phyloP scores from a whole-genome alignment of 2,329 filamentous ascomycete species.

The Aspergillus amoenus region DNA sequence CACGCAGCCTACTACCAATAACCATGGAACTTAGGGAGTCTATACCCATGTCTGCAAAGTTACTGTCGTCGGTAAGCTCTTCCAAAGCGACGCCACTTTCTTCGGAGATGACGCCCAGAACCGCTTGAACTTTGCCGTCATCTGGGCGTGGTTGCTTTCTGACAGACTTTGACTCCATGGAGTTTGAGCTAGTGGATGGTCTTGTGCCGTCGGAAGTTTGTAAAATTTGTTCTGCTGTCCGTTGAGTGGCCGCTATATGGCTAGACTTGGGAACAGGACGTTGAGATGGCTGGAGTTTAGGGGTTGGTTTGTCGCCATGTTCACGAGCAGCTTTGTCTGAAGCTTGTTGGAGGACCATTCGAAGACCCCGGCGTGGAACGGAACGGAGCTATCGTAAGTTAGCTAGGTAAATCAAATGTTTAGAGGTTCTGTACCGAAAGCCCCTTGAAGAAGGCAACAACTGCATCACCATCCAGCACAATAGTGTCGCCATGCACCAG shows the following conservation, averaged over 20 bases:
- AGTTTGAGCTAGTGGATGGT: background rate
- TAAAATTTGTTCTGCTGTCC: background rate
- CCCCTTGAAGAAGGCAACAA: conserved; percentile 21
- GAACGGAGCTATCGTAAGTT: conserved; percentile 17
- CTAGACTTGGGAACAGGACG: background rate
- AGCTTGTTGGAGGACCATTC: conserved; percentile 5
- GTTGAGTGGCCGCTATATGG: background rate
- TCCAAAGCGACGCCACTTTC: conserved; percentile 9
- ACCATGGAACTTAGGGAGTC: conserved; percentile 12
- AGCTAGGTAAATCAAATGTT: background rate
- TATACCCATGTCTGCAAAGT: conserved; percentile 10
- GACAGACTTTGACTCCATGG: background rate
- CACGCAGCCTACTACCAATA: conserved; percentile 4
- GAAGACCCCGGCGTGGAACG: conserved; percentile 21
- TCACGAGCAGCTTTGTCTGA: conserved; percentile 12
- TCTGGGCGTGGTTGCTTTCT: background rate
- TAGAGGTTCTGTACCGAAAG: conserved; percentile 15
- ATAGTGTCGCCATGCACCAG: background rate
- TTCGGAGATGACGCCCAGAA: conserved; percentile 6
- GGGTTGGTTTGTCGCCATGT: conserved; percentile 10
- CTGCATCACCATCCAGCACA: background rate
- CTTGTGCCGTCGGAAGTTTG: background rate
- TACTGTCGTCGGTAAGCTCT: conserved; percentile 9
- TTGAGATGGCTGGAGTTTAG: conserved; percentile 3
- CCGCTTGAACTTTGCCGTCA: background rate